A percentile compares a stretch with the other conserved stretches of the same genome.
These are phyloP conservation scores for Phytophthora sojae DNA, from an alignment of 352 stramenopile species.

Conservation along the genomic window DNA sequence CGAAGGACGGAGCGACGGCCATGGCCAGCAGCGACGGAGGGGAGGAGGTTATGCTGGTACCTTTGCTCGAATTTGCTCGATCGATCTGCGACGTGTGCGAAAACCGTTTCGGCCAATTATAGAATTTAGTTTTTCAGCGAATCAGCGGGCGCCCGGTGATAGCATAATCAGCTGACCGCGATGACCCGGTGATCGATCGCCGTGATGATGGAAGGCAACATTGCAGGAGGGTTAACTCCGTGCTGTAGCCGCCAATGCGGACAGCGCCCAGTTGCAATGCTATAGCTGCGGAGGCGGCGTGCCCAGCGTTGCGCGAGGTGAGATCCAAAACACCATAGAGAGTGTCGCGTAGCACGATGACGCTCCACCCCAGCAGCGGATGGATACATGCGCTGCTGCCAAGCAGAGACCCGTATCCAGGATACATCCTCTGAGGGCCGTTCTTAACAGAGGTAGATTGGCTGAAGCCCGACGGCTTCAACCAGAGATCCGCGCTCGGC, in stretches of 20 bases:
- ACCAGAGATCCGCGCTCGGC: neutral
- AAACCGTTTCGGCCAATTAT: slow-evolving; percentile 20
- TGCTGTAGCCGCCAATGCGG: no score
- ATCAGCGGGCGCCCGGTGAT: neutral
- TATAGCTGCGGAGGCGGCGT: neutral
- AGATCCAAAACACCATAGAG: neutral
- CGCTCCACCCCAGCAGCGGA: neutral
- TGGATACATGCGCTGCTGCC: neutral
- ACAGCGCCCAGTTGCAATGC: no score
- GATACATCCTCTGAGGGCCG: no score
- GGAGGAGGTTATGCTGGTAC: slow-evolving; percentile 11
- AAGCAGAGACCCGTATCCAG: neutral
- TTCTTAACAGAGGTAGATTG: no score
- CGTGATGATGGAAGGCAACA: no score
- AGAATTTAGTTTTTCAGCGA: slow-evolving; percentile 10
- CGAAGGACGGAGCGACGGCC: slow-evolving; percentile 22
- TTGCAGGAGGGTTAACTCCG: neutral
- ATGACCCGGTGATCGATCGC: slow-evolving; percentile 4
- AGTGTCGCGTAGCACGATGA: slow-evolving; percentile 1
- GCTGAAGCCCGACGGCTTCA: neutral
- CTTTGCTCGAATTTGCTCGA: slow-evolving; percentile 9
- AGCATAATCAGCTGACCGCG: slow-evolving; percentile 20
- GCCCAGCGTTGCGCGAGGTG: neutral
- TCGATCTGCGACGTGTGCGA: slow-evolving; percentile 19
- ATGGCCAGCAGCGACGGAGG: neutral